Evolutionary conservation across 495 filamentous ascomycete species (phyloP).

Genomic region (Podospora fimiseda): DNA sequence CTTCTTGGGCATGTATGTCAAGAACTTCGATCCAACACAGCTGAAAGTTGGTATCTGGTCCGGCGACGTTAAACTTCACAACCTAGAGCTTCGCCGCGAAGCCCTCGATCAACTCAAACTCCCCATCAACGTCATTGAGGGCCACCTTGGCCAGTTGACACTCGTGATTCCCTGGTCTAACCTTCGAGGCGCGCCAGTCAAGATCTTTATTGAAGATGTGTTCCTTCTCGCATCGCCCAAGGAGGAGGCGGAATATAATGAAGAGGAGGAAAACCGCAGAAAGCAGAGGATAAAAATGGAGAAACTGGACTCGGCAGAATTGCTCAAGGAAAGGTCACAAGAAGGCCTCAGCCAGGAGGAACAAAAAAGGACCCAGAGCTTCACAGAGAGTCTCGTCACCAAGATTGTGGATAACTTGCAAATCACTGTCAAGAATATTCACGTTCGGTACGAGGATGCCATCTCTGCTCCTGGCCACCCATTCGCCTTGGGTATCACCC

Average conservation of each 20-base stretch:
- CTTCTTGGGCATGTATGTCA: constrained; percentile 98
- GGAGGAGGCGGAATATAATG: constrained; percentile 87
- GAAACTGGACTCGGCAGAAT: constrained; percentile 89
- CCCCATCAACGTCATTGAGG: constrained; percentile 92
- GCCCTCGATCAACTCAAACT: constrained; percentile 93
- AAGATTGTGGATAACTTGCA: constrained; percentile 98
- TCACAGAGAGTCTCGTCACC: constrained; percentile 87
- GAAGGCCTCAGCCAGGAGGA: constrained; percentile 93
- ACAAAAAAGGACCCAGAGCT: constrained; percentile 91
- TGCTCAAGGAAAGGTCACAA: constrained; percentile 82
- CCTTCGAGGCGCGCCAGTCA: constrained; percentile 85
- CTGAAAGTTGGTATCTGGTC: constrained; percentile 98
- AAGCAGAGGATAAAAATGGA: constrained; percentile 90
- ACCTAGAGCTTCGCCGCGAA: constrained; percentile 87
- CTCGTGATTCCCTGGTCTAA: constrained; percentile 96
- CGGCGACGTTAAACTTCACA: constrained; percentile 86
- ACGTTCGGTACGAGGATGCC: constrained; percentile 96
- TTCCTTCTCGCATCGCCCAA: constrained; percentile 89
- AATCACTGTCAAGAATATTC: constrained; percentile 94
- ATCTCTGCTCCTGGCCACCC: constrained; percentile 91
- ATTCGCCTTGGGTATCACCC: constrained; percentile 83
- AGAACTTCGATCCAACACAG: constrained; percentile 95
- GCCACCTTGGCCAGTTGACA: constrained; percentile 84
- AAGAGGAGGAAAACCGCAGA: constrained; percentile 80
- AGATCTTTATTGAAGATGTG: constrained; percentile 93